A percentile compares a stretch with the other conserved stretches of the same genome.
Conservation (phyloP, 2,329 filamentous ascomycete genomes). For the Colletotrichum chrysophilum region DNA sequence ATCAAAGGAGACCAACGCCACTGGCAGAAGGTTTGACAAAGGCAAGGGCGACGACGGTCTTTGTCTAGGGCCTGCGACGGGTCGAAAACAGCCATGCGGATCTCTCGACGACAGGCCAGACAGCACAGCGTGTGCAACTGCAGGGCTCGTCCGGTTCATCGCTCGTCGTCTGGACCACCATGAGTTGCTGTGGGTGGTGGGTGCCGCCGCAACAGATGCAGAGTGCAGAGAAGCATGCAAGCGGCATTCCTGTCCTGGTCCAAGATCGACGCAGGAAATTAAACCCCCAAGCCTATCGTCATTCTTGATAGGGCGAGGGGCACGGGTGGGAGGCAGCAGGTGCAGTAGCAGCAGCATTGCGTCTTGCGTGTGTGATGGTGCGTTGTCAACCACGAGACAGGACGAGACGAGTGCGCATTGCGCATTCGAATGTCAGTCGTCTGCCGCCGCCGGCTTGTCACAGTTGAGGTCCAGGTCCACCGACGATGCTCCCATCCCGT, state of each 20-base stretch:
- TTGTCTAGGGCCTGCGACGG: conserved; percentile 5
- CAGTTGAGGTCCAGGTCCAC: not conserved
- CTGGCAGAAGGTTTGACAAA: not conserved
- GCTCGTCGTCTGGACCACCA: not conserved
- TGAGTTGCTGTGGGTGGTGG: not conserved
- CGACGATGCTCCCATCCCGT: conserved; percentile 5
- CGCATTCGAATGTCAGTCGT: not conserved
- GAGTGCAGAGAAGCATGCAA: not conserved
- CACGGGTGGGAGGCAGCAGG: conserved; percentile 5
- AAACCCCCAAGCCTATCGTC: not conserved
- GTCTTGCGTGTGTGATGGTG: conserved; percentile 1
- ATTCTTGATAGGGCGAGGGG: conserved; percentile 4
- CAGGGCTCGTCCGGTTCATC: not conserved
- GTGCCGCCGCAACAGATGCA: not conserved
- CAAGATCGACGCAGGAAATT: conserved; percentile 17
- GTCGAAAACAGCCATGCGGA: conserved; percentile 15
- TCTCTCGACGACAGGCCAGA: not conserved
- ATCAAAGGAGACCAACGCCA: not conserved
- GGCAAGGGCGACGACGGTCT: not conserved
- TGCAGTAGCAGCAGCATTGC: not conserved
- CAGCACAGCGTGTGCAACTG: not conserved
- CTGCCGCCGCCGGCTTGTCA: not conserved
- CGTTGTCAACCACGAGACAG: conserved; percentile 15
- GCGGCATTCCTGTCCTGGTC: conserved; percentile 11
- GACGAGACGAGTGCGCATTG: conserved; percentile 2